Conservation (phyloP, 1,139 yeast species). For the Saccharomyces pastorianus region DNA sequence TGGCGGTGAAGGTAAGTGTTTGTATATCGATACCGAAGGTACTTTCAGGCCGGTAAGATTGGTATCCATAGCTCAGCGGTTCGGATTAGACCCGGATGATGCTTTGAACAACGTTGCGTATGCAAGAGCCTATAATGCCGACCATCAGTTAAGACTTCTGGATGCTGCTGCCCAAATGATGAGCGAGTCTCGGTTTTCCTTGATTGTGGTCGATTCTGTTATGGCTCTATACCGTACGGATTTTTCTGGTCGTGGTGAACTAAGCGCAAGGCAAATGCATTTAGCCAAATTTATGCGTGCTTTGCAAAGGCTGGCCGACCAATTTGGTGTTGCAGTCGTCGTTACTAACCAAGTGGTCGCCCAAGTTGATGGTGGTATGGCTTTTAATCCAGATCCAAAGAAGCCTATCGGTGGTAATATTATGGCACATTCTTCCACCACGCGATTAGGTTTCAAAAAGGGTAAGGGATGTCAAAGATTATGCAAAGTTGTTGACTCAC, state of each 20-base stretch:
- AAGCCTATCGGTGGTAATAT: conserved; percentile 98
- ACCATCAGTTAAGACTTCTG: conserved; percentile 81
- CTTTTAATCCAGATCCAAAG: conserved; percentile 95
- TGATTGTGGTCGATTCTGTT: conserved; percentile 87
- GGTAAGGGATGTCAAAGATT: conserved; percentile 89
- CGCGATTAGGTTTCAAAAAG: conserved; percentile 80
- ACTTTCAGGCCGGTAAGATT: conserved; percentile 90
- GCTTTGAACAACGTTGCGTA: conserved; percentile 95
- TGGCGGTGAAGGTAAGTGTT: conserved; percentile 97
- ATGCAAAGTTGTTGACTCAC: conserved; percentile 91
- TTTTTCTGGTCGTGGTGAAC: conserved; percentile 91
- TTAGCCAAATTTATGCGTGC: conserved; percentile 90
- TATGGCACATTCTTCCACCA: conserved; percentile 93
- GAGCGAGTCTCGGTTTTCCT: conserved; percentile 79
- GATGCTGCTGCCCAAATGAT: conserved; percentile 93
- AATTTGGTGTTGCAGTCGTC: conserved; percentile 96
- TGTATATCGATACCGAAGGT: conserved; percentile 94
- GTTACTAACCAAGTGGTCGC: conserved; percentile 98
- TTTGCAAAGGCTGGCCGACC: conserved; percentile 89
- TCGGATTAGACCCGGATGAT: conserved; percentile 89
- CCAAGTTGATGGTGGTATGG: conserved; percentile 86
- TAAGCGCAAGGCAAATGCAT: conserved; percentile 90
- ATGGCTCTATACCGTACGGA: conserved; percentile 96
- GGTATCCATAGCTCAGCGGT: conserved; percentile 83
- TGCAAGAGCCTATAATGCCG: conserved; percentile 95